phyloP scores from a whole-genome alignment of 148 eudicot species.

The Chenopodium formosanum region DNA sequence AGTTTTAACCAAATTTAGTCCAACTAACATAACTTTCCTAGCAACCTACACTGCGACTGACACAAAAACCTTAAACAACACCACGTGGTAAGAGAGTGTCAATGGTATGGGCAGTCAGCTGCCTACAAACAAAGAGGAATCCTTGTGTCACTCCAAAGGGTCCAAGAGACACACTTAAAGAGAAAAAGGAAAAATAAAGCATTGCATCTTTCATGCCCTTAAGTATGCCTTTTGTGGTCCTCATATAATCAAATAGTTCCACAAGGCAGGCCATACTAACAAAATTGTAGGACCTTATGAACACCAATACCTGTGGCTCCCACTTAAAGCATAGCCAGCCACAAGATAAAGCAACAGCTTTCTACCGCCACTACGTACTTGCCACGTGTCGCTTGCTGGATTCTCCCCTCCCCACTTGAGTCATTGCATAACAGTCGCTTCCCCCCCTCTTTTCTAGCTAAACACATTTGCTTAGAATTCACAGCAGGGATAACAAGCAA shows the following conservation, averaged over 20 bases:
- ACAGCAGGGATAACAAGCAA: background rate
- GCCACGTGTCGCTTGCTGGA: constrained; percentile 58
- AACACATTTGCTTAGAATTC: constrained; percentile 13
- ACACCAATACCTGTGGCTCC: constrained; percentile 24
- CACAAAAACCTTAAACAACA: constrained; percentile 25
- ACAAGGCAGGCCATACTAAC: constrained; percentile 29
- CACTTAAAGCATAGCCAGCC: constrained; percentile 40
- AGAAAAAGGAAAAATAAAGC: constrained; percentile 1
- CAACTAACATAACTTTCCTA: constrained; percentile 16
- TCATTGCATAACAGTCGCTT: constrained; percentile 23
- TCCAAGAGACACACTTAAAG: constrained; percentile 9
- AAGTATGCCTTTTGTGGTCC: constrained; percentile 30
- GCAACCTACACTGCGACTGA: background rate
- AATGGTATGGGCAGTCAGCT: constrained; percentile 19
- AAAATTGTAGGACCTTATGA: constrained; percentile 20
- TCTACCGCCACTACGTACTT: constrained; percentile 35
- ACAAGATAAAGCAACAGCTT: constrained; percentile 46
- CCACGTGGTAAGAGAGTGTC: constrained; percentile 31
- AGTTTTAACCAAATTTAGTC: constrained; percentile 14
- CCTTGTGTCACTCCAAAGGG: constrained; percentile 17
- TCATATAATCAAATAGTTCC: constrained; percentile 26
- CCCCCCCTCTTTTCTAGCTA: constrained; percentile 4
- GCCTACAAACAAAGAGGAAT: constrained; percentile 13
- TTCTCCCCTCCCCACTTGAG: constrained; percentile 36
- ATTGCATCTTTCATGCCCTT: constrained; percentile 18